These are phyloP conservation scores for Coniosporium apollinis DNA, from an alignment of 495 filamentous ascomycete species.

Conservation along the genomic window DNA sequence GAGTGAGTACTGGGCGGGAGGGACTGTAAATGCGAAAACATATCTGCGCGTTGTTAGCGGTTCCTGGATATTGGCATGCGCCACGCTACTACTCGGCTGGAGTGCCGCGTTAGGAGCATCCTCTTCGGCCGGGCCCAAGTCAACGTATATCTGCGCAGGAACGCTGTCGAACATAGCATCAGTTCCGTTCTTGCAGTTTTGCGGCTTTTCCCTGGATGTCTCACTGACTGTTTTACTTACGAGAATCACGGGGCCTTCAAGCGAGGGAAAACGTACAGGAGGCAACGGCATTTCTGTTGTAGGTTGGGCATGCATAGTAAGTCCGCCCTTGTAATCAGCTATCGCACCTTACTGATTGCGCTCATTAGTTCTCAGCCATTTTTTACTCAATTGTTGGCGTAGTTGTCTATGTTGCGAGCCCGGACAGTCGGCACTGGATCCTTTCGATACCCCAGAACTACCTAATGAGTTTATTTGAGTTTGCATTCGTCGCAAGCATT, in stretches of 20 bases:
- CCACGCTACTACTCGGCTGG: conserved; percentile 9
- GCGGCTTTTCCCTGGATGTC: conserved; percentile 12
- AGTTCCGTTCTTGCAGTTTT: conserved; percentile 11
- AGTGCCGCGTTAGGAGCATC: conserved; percentile 8
- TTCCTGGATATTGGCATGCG: conserved; percentile 10
- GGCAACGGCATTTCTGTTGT: conserved; percentile 8
- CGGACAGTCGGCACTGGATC: conserved; percentile 14
- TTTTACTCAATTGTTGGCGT: conserved; percentile 5
- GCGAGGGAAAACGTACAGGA: conserved; percentile 1
- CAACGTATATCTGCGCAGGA: conserved; percentile 18
- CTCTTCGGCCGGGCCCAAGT: conserved; percentile 5
- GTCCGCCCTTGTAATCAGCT: conserved; percentile 1
- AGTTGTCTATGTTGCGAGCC: conserved; percentile 3
- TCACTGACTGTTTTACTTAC: conserved; percentile 6
- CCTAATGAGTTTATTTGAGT: conserved; percentile 7
- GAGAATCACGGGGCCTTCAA: conserved; percentile 4
- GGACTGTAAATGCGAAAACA: conserved; percentile 4
- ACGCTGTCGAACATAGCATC: conserved; percentile 5
- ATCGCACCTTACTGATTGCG: background rate
- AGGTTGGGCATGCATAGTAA: conserved; percentile 13
- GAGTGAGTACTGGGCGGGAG: conserved; percentile 1
- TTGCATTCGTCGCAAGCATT: conserved; percentile 9
- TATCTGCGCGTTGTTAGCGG: conserved; percentile 4
- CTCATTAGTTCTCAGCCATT: conserved; percentile 9
- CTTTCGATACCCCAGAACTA: conserved; percentile 2